Percentiles rank a stretch among this genome's conserved stretches.
Evolutionary conservation across 345 rosid species (phyloP).

Genomic region (Salix udensis): DNA sequence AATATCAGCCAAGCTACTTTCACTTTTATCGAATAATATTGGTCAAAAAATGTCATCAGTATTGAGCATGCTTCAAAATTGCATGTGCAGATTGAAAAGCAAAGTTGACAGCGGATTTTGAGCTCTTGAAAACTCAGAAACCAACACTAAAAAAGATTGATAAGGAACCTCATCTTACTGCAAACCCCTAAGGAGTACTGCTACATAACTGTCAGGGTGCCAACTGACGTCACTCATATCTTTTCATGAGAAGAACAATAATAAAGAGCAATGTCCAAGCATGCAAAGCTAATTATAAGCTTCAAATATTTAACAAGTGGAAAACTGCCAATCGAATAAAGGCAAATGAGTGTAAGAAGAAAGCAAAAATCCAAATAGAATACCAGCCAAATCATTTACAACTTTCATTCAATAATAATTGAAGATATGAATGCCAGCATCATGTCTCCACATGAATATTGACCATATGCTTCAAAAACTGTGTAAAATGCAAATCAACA

Average conservation of each 20-base stretch:
- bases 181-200: background rate
- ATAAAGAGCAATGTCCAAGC: background rate
- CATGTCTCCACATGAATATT: background rate
- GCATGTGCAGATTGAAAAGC: background rate
- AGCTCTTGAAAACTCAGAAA: background rate
- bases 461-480: background rate
- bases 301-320: background rate
- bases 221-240: background rate
- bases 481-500: background rate
- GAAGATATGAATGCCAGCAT: background rate
- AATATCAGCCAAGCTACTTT: conserved; percentile 15
- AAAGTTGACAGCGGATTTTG: background rate
- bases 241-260: background rate
- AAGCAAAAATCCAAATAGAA: background rate
- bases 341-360: background rate
- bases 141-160: background rate
- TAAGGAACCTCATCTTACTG: background rate
- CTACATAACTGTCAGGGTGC: background rate
- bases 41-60: background rate
- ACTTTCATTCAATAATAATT: background rate
- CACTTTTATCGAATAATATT: background rate
- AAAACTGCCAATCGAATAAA: background rate
- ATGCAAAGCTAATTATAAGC: background rate
- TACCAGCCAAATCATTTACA: background rate
- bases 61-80: background rate